phyloP scores from a whole-genome alignment of 371 early-diverging fungal genomes.

The Dichotomocladium elegans region DNA sequence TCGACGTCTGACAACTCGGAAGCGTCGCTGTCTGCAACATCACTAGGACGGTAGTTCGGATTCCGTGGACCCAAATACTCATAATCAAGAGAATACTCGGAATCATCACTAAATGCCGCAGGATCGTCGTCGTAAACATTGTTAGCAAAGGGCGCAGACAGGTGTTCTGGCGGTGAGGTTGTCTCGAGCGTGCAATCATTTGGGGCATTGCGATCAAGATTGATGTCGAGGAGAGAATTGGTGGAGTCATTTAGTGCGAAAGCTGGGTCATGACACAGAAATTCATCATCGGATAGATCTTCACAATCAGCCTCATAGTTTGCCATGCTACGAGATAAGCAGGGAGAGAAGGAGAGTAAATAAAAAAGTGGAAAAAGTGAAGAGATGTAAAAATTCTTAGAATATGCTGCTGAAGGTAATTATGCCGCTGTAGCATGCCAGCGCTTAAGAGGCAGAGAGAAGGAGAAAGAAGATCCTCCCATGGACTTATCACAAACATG shows the following conservation, averaged over 20 bases:
- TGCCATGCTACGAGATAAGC: constrained; percentile 4
- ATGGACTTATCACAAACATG: too few relatives aligned
- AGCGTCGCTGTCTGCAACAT: constrained; percentile 38
- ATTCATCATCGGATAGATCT: constrained; percentile 7
- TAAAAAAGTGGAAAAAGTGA: constrained; percentile 1
- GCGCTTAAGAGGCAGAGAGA: too few relatives aligned
- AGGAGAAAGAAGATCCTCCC: too few relatives aligned
- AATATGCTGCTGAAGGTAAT: not conserved
- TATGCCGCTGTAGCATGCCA: too few relatives aligned
- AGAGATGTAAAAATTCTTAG: not conserved
- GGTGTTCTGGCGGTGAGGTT: not conserved
- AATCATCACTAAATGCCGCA: constrained; percentile 14
- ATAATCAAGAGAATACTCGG: constrained; percentile 45
- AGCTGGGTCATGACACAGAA: not conserved
- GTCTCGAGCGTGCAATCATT: too few relatives aligned
- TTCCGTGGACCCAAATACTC: constrained; percentile 43
- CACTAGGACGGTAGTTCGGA: constrained; percentile 29
- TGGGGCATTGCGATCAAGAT: too few relatives aligned
- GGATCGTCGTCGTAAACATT: not conserved
- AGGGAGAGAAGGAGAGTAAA: not conserved
- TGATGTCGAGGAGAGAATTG: too few relatives aligned
- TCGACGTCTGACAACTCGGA: constrained; percentile 33
- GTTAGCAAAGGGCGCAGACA: not conserved
- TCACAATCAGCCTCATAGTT: constrained; percentile 17
- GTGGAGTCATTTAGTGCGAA: not conserved